Conservation (phyloP, 2,329 filamentous ascomycete species). For the Mycosphaerelloides madeirae region DNA sequence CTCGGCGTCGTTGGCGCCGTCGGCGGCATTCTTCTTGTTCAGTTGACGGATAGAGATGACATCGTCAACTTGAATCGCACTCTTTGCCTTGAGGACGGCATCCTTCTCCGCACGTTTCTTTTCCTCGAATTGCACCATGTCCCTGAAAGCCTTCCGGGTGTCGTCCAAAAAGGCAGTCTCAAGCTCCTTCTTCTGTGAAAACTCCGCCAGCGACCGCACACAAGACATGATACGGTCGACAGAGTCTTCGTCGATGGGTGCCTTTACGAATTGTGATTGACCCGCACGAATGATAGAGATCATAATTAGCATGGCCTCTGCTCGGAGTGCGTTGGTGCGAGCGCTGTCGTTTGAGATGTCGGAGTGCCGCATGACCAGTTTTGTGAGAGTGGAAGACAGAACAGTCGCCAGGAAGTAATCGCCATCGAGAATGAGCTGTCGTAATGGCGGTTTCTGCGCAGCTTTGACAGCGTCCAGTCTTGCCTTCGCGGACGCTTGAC, state of each 20-base stretch:
- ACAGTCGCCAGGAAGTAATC: slow-evolving; percentile 96
- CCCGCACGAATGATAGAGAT: slow-evolving; percentile 97
- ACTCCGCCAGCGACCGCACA: slow-evolving; percentile 86
- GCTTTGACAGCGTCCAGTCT: slow-evolving; percentile 95
- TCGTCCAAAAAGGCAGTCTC: slow-evolving; percentile 92
- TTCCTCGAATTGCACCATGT: slow-evolving; percentile 95
- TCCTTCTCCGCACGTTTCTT: slow-evolving; percentile 96
- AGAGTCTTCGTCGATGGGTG: slow-evolving; percentile 94
- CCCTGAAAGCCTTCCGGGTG: slow-evolving; percentile 89
- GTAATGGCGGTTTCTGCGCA: slow-evolving; percentile 89
- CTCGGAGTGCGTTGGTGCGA: slow-evolving; percentile 87
- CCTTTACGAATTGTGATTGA: slow-evolving; percentile 98
- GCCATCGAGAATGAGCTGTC: slow-evolving; percentile 91
- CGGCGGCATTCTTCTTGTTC: slow-evolving; percentile 79
- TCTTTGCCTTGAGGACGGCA: slow-evolving; percentile 86
- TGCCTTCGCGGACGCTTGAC: slow-evolving; percentile 81
- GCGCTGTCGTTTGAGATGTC: slow-evolving; percentile 83
- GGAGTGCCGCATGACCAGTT: slow-evolving; percentile 94
- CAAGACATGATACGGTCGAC: slow-evolving; percentile 99
- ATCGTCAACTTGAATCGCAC: slow-evolving; percentile 91
- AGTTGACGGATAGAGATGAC: slow-evolving; percentile 89
- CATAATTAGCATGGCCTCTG: slow-evolving; percentile 99
- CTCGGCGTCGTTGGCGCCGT: slow-evolving; percentile 77
- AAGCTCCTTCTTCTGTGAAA: slow-evolving; percentile 80
- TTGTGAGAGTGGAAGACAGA: slow-evolving; percentile 91